Evolutionary conservation across 768 basidiomycete genomes (phyloP).

Genomic region (Rickenella mellea): DNA sequence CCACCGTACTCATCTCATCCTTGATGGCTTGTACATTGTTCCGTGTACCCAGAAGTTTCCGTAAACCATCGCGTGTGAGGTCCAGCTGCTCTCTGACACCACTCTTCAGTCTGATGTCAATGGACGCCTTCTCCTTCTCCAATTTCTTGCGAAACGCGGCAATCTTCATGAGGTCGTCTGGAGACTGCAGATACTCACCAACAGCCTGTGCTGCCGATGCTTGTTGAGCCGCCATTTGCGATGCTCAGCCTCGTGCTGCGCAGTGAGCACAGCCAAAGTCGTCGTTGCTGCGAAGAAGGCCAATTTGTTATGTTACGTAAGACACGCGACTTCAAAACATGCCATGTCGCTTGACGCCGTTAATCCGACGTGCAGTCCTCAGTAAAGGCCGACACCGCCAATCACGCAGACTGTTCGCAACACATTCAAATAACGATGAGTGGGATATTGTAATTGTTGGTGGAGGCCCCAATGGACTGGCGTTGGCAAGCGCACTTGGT

Average conservation of each 20-base stretch:
- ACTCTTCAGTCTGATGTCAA: conserved; percentile 81
- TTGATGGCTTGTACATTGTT: conserved; percentile 72
- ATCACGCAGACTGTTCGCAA: too few species aligned
- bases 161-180: conserved; percentile 88
- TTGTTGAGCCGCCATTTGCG: too few species aligned
- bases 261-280: too few species aligned
- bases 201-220: conserved; percentile 81
- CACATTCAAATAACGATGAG: too few species aligned
- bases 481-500: conserved; percentile 84
- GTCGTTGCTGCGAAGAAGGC: too few species aligned
- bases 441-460: conserved; percentile 92
- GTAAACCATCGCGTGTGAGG: conserved; percentile 79
- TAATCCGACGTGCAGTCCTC: too few species aligned
- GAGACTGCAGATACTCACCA: conserved; percentile 85
- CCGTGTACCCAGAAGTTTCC: conserved; percentile 69
- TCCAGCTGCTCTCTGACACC: conserved; percentile 92
- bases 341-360: too few species aligned
- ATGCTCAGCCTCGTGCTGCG: too few species aligned
- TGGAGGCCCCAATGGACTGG: conserved; percentile 86
- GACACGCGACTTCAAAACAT: too few species aligned
- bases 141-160: conserved; percentile 86
- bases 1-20: conserved; percentile 79
- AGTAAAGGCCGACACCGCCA: too few species aligned
- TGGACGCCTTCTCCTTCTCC: conserved; percentile 92
- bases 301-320: too few species aligned